Evolutionary conservation across 1,139 yeast genomes (phyloP).

Genomic region (Candida sp.): DNA sequence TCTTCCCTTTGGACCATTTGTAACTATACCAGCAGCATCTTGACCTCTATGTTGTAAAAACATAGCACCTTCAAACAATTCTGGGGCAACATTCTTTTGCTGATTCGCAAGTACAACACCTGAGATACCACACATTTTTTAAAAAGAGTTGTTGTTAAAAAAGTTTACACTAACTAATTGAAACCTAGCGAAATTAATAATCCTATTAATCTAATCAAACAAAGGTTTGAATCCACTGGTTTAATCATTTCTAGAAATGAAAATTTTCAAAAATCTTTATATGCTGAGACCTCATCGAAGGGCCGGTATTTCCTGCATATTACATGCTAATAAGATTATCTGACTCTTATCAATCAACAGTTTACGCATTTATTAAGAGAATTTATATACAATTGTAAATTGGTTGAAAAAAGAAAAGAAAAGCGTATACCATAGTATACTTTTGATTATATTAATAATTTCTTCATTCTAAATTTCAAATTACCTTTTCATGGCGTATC

Average conservation of each 20-base stretch:
- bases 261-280: background rate
- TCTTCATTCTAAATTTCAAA: background rate
- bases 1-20: constrained; percentile 93
- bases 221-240: background rate
- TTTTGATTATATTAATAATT: background rate
- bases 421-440: too few species aligned
- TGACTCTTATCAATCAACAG: background rate
- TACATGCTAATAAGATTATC: background rate
- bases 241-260: background rate
- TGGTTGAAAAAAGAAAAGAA: background rate
- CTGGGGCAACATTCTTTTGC: constrained; percentile 74
- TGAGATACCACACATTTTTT: constrained; percentile 86
- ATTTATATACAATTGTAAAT: background rate
- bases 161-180: background rate
- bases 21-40: constrained; percentile 99
- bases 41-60: constrained; percentile 98
- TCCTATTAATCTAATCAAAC: background rate
- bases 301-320: background rate
- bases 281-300: background rate
- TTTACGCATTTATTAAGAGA: background rate
- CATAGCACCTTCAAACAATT: constrained; percentile 88
- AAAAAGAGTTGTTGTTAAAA: background rate
- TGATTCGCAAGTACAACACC: constrained; percentile 86
- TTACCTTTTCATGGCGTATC: background rate
- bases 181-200: background rate